phyloP scores from a whole-genome alignment of 179 eudicot species.

The Amaranthus tricolor region DNA sequence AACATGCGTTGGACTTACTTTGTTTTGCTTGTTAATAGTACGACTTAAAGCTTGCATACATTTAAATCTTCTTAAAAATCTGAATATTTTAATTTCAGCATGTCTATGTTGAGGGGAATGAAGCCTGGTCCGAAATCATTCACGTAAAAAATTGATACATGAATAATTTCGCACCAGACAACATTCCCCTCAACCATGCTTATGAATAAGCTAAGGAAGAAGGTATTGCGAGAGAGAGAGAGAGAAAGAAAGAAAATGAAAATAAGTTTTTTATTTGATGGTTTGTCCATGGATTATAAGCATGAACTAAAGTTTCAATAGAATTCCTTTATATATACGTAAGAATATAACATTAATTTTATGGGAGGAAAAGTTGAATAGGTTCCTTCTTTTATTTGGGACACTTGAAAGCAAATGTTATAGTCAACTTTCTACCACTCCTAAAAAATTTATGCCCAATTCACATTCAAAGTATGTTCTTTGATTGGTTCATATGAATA shows the following conservation, averaged over 20 bases:
- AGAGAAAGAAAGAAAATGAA: constrained; percentile 5
- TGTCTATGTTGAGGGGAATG: constrained; percentile 70
- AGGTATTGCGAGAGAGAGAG: neutral
- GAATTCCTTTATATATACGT: neutral
- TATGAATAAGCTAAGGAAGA: neutral
- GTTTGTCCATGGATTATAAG: constrained; percentile 18
- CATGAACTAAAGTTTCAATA: neutral
- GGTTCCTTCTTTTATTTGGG: constrained; percentile 13
- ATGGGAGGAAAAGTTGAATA: neutral
- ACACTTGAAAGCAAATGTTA: constrained; percentile 14
- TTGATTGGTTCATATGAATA: constrained; percentile 8
- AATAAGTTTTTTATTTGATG: neutral
- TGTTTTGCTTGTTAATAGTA: neutral
- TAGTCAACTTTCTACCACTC: constrained; percentile 35
- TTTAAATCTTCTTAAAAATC: neutral
- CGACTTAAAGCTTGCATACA: neutral
- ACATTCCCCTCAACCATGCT: constrained; percentile 54
- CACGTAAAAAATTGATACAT: neutral
- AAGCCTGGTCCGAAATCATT: constrained; percentile 96
- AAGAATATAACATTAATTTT: constrained; percentile 1
- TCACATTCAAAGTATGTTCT: constrained; percentile 20
- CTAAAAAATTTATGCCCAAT: constrained; percentile 22
- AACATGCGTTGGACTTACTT: neutral
- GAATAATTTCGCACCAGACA: constrained; percentile 42
- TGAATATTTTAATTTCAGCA: neutral